phyloP scores from a whole-genome alignment of 2,329 filamentous ascomycete genomes.

The Diplodia corticola region DNA sequence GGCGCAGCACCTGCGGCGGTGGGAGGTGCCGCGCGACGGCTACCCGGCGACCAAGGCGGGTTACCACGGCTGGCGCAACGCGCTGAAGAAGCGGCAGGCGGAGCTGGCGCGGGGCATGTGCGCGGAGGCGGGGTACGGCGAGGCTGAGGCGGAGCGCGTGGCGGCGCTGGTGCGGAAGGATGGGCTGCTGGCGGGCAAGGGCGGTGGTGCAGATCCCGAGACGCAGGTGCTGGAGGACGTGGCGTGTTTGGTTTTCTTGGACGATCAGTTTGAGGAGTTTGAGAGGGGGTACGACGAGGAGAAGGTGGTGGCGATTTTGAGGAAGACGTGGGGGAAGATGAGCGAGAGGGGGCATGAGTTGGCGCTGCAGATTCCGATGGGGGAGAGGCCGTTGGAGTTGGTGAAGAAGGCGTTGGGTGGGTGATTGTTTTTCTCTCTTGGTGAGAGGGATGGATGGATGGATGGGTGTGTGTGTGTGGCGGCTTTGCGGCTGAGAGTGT shows the following conservation, averaged over 20 bases:
- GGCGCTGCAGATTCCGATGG: conserved; percentile 37
- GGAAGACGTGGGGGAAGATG: conserved; percentile 47
- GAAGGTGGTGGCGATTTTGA: conserved; percentile 63
- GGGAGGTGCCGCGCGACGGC: conserved; percentile 73
- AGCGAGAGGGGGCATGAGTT: conserved; percentile 36
- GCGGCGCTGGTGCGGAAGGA: conserved; percentile 78
- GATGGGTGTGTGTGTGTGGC: background rate
- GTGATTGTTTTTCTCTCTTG: background rate
- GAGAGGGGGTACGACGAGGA: conserved; percentile 74
- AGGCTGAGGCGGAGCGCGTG: conserved; percentile 61
- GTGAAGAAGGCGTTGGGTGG: conserved; percentile 15
- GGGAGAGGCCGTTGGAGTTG: conserved; percentile 33
- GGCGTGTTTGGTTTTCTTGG: conserved; percentile 82
- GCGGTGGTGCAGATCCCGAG: conserved; percentile 57
- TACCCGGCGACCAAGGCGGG: conserved; percentile 75
- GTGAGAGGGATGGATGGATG: too few species aligned
- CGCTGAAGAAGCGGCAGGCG: conserved; percentile 71
- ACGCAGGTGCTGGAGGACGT: conserved; percentile 80
- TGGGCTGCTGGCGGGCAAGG: conserved; percentile 63
- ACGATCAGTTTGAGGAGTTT: conserved; percentile 83
- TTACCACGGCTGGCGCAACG: conserved; percentile 78
- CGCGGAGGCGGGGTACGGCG: conserved; percentile 50
- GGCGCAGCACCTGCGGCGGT: conserved; percentile 82
- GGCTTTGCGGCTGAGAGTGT: background rate
- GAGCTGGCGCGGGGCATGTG: conserved; percentile 60